These are phyloP conservation scores for Quercus wislizeni DNA, from an alignment of 306 rosid genomes.

Conservation along the genomic window DNA sequence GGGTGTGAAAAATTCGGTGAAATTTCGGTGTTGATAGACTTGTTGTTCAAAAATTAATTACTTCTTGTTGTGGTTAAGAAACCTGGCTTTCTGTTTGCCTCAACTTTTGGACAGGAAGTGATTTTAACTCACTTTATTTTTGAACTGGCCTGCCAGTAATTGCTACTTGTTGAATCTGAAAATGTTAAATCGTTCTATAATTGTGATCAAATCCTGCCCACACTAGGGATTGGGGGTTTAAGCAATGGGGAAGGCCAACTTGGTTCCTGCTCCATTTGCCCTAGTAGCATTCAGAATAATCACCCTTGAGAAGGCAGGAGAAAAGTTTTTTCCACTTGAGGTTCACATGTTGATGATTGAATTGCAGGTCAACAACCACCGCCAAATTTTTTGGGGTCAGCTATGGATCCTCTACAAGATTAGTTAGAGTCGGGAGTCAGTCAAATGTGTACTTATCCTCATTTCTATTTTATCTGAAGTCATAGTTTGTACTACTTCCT, in stretches of 20 bases:
- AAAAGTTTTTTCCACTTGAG: neutral
- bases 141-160: neutral
- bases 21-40: too few species aligned
- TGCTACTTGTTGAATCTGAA: neutral
- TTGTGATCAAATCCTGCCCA: neutral
- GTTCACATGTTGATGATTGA: neutral
- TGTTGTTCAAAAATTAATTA: too few species aligned
- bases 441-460: too few species aligned
- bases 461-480: too few species aligned
- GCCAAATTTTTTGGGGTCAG: too few species aligned
- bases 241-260: neutral
- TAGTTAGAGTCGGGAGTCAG: too few species aligned
- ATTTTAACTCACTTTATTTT: neutral
- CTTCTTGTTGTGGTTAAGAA: neutral
- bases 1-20: too few species aligned
- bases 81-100: neutral
- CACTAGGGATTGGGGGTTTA: neutral
- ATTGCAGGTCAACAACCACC: too few species aligned
- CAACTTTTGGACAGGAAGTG: neutral
- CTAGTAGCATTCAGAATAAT: neutral
- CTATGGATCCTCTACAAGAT: too few species aligned
- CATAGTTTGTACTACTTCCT: too few species aligned
- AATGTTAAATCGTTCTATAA: neutral
- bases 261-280: neutral
- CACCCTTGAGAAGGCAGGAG: neutral